phyloP scores from a whole-genome alignment of 108 stramenopile genomes.

The Hondaea fermentalgiana region DNA sequence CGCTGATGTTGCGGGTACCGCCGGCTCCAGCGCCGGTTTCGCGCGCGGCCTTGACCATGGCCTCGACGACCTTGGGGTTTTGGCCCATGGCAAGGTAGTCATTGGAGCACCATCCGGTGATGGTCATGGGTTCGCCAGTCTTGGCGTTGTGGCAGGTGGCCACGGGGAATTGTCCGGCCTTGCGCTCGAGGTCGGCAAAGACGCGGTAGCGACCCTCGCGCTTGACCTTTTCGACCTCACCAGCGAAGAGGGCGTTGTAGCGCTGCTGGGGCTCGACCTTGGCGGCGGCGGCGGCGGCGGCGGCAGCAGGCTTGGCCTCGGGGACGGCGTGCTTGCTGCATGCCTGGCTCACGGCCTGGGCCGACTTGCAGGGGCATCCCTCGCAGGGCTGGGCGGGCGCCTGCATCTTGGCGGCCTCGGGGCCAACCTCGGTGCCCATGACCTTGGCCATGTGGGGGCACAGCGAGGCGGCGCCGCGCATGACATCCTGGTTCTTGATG shows the following conservation, averaged over 20 bases:
- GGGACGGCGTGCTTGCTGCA: not conserved
- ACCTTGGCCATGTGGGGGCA: conserved; percentile 20
- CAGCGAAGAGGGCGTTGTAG: not conserved
- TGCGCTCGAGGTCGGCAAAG: conserved; percentile 2
- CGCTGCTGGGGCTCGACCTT: not conserved
- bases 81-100: conserved; percentile 33
- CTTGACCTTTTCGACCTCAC: not conserved
- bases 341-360: not conserved
- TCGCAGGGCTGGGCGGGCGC: not conserved
- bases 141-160: conserved; percentile 14
- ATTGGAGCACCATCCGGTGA: conserved; percentile 26
- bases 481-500: conserved; percentile 17
- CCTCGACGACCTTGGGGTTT: conserved; percentile 18
- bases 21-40: conserved; percentile 13
- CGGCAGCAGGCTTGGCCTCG: no score
- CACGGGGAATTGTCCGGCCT: not conserved
- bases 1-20: conserved; percentile 26
- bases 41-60: not conserved
- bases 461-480: not conserved
- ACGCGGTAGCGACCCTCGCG: conserved; percentile 18
- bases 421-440: not conserved
- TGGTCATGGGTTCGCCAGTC: not conserved
- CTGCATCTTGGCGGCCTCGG: not conserved
- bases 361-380: not conserved
- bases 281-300: not conserved